Base-by-base conservation (phyloP, 768 basidiomycete species). In the Rubroboletus pulcherrimus region DNA sequence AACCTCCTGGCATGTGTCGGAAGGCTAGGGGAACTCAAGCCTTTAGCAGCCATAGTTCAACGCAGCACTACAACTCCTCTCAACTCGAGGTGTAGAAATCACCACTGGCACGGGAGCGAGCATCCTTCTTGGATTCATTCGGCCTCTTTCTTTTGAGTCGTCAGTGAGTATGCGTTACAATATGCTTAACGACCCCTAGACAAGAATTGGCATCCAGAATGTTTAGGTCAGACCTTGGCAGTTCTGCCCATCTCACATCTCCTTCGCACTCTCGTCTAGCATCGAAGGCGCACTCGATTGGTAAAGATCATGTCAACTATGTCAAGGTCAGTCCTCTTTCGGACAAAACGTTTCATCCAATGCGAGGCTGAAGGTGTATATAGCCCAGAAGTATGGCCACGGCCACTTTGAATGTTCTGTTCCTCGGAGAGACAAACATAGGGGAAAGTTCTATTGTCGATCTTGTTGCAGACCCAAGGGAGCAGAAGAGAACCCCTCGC, bases 351-450 rank as follows among this genome's bases (percentile, higher is more conserved):
- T 44, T 37, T 24, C 33, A 43, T 42, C n/a, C 9, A 15, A 44
- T 51, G 8, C 11, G 10, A 48, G 7, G 38, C 49, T 67, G 19
- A 67, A 40, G 15, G 29, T 35, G 7, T 43, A 24, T 33, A 33
- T 38, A 67, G 67, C 34, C 43, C 41, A 41, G 33, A 34, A 43
- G 33, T 21, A 49, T 52, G 33, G n/a, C 41, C 5, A 26, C 46
- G 30, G 24, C 41, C 2, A 21, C 50, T 43, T 53, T 57, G 19
- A 61, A 67, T 46, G 41, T 67, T 31, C 19, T 67, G 6, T 57
- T 67, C 46, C 33, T 67, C 3, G 66, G 64, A 31, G 66, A 66
- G 51, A 68, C 57, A n/a, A 39, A 39, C 40, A 50, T 59, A 3
- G 61, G 57, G 33, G 53, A 61, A 17, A 17, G 19, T 50, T 68